These are phyloP conservation scores for Helotiales sp. DNA, from an alignment of 2,329 filamentous ascomycete species.

Conservation along the genomic window DNA sequence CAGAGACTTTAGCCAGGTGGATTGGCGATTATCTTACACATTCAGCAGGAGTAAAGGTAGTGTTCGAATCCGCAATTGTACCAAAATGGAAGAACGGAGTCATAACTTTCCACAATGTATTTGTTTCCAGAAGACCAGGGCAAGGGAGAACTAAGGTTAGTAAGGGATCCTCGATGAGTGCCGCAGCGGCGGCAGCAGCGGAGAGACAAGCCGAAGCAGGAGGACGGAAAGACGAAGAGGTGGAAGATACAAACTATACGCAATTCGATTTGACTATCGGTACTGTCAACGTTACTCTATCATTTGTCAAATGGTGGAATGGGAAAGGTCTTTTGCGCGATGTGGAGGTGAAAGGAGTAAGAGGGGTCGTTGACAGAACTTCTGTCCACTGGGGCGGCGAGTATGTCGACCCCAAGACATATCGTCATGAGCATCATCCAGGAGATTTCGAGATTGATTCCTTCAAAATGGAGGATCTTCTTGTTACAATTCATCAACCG, in stretches of 20 bases:
- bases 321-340: conserved; percentile 90
- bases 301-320: conserved; percentile 99
- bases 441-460: conserved; percentile 97
- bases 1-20: conserved; percentile 91
- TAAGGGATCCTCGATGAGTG: conserved; percentile 86
- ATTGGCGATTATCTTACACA: conserved; percentile 94
- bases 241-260: conserved; percentile 95
- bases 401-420: conserved; percentile 80
- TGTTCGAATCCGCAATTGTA: conserved; percentile 97
- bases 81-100: conserved; percentile 95
- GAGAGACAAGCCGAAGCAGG: conserved; percentile 60
- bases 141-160: conserved; percentile 81
- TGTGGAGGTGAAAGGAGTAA: conserved; percentile 91
- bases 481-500: conserved; percentile 91
- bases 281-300: conserved; percentile 93
- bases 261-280: conserved; percentile 96
- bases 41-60: conserved; percentile 88
- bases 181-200: conserved; percentile 83
- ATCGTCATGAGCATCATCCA: conserved; percentile 83
- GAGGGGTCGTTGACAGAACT: conserved; percentile 90
- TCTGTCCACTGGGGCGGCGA: conserved; percentile 74
- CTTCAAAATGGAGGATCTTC: conserved; percentile 93
- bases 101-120: conserved; percentile 96
- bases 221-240: conserved; percentile 50
- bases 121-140: conserved; percentile 88